phyloP scores from a whole-genome alignment of 306 rosid genomes.

The Quercus mongolica region DNA sequence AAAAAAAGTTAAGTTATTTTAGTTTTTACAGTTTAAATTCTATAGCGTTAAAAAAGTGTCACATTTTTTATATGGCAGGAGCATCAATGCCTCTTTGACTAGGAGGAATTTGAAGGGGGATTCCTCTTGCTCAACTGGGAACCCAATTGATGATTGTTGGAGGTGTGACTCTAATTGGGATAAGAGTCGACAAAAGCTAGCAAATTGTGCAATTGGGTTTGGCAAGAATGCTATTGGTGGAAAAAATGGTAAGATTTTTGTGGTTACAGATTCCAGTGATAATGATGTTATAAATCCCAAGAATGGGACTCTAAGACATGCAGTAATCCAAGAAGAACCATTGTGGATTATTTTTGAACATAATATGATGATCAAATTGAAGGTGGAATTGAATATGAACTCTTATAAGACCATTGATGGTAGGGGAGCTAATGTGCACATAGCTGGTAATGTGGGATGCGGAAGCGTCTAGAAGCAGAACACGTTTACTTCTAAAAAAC shows the following conservation, averaged over 20 bases:
- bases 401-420: conserved; percentile 91
- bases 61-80: conserved; percentile 23
- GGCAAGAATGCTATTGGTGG: conserved; percentile 90
- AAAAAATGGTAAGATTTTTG: conserved; percentile 61
- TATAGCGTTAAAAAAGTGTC: not conserved
- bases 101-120: conserved; percentile 68
- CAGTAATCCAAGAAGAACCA: conserved; percentile 85
- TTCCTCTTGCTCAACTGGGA: conserved; percentile 76
- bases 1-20: not conserved
- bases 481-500: too few species aligned
- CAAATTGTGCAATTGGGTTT: conserved; percentile 92
- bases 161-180: conserved; percentile 86
- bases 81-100: conserved; percentile 52
- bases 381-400: conserved; percentile 90
- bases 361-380: conserved; percentile 79
- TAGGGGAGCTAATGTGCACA: conserved; percentile 84
- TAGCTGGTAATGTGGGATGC: conserved; percentile 26
- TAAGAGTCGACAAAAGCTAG: conserved; percentile 66
- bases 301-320: conserved; percentile 83
- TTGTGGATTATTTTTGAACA: conserved; percentile 83
- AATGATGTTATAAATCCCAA: conserved; percentile 64
- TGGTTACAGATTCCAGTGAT: conserved; percentile 69
- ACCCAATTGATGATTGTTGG: conserved; percentile 99
- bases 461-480: too few species aligned
- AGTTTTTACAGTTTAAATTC: too few species aligned